Percentiles rank a stretch among this genome's conserved stretches.
Evolutionary conservation across 768 basidiomycete species (phyloP).

Genomic region (Austroboletus eburneus): DNA sequence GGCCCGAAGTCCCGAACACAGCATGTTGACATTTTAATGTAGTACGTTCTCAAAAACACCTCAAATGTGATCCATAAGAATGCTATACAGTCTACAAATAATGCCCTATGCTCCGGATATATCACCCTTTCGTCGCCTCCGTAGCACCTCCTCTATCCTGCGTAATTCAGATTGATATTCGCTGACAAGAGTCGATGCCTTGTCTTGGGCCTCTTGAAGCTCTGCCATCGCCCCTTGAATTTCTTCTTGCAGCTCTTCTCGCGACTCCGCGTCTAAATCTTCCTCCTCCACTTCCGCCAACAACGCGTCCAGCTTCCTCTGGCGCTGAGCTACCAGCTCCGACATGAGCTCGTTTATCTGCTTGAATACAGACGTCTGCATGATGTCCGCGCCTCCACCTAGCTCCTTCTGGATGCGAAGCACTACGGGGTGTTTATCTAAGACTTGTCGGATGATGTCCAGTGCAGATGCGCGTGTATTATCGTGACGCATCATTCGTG

Average conservation of each 20-base stretch:
- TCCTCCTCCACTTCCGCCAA: conserved; percentile 39
- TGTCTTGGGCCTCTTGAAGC: conserved; percentile 19
- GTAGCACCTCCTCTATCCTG: conserved; percentile 24
- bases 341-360: conserved; percentile 48
- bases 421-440: conserved; percentile 34
- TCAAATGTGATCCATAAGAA: no score
- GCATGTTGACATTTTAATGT: no score
- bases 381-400: conserved; percentile 40
- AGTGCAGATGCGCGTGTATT: conserved; percentile 43
- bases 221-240: conserved; percentile 20
- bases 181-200: conserved; percentile 20
- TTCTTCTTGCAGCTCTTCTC: conserved; percentile 41
- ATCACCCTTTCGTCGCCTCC: conserved; percentile 7
- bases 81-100: no score
- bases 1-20: no score
- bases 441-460: conserved; percentile 38
- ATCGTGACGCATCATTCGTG: conserved; percentile 40
- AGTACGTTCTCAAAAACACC: no score
- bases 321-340: conserved; percentile 40
- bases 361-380: conserved; percentile 49
- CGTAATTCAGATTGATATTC: conserved; percentile 27
- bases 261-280: conserved; percentile 42
- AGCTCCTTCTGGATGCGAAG: conserved; percentile 56
- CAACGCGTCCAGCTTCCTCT: conserved; percentile 42
- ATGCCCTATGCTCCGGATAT: not conserved